Conservation (phyloP, 2,329 filamentous ascomycete genomes). For the Lecanicillium sp. region DNA sequence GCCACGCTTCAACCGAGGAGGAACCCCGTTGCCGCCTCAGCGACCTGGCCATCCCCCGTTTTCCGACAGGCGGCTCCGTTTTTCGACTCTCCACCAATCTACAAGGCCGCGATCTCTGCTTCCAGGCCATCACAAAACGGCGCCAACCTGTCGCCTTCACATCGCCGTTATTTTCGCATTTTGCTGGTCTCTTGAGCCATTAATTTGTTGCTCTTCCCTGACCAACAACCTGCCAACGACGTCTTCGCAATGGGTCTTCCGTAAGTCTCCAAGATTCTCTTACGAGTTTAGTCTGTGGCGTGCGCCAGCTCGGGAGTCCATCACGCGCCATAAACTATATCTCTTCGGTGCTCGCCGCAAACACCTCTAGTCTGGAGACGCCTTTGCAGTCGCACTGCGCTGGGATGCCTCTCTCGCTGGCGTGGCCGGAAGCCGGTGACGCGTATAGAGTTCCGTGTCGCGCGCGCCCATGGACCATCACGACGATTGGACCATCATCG, state of each 20-base stretch:
- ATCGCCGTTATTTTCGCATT: not conserved
- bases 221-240: not conserved
- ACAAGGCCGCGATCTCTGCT: conserved; percentile 5
- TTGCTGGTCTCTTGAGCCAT: conserved; percentile 9
- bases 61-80: conserved; percentile 12
- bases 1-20: not conserved
- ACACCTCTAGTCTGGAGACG: too few relatives aligned
- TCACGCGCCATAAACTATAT: not conserved
- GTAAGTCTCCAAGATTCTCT: conserved; percentile 32
- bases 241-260: conserved; percentile 38
- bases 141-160: not conserved
- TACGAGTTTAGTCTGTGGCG: not conserved
- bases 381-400: too few relatives aligned
- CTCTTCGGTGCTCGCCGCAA: too few relatives aligned
- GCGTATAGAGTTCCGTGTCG: not conserved
- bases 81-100: conserved; percentile 14
- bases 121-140: conserved; percentile 10
- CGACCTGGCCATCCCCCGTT: conserved; percentile 4
- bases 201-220: conserved; percentile 5
- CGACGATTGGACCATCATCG: not conserved
- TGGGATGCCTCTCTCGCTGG: too few relatives aligned
- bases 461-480: not conserved
- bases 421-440: not conserved
- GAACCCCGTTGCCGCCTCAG: not conserved
- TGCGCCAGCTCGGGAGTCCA: not conserved